Conservation (phyloP, 331 rosid species). For the Erythrophleum ivorense region DNA sequence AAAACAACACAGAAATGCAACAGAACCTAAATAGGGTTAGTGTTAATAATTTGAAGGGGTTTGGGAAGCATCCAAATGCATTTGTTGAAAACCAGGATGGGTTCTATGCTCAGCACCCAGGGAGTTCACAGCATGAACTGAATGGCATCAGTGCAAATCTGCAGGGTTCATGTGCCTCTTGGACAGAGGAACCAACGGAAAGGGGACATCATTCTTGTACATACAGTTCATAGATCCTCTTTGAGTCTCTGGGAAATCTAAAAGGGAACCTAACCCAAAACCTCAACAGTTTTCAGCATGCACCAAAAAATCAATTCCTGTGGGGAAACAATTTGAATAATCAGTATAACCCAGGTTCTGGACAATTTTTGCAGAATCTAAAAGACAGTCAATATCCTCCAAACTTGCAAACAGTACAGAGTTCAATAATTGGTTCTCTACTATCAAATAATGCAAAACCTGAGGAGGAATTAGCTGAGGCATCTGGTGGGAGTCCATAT, state of each 20-base stretch:
- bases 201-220: slow-evolving; percentile 34
- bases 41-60: slow-evolving; percentile 30
- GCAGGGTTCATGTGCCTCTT: slow-evolving; percentile 17
- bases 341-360: slow-evolving; percentile 45
- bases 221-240: slow-evolving; percentile 39
- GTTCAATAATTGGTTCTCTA: slow-evolving; percentile 41
- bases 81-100: slow-evolving; percentile 17
- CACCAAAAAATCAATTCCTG: slow-evolving; percentile 24
- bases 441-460: slow-evolving; percentile 37
- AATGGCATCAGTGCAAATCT: slow-evolving; percentile 27
- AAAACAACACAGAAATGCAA: neutral
- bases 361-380: slow-evolving; percentile 46
- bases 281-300: slow-evolving; percentile 33
- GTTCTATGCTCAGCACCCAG: neutral
- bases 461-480: slow-evolving; percentile 36
- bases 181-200: slow-evolving; percentile 22
- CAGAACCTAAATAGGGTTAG: slow-evolving; percentile 33
- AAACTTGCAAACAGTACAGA: slow-evolving; percentile 37
- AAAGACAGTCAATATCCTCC: slow-evolving; percentile 42
- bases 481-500: slow-evolving; percentile 37
- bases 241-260: slow-evolving; percentile 38
- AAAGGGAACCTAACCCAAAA: slow-evolving; percentile 34
- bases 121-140: neutral
- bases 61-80: slow-evolving; percentile 32
- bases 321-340: slow-evolving; percentile 29